Evolutionary conservation across 148 eudicot genomes (phyloP), one percentile per base, ranked within the genome.

Genomic region (Drosera capensis): DNA sequence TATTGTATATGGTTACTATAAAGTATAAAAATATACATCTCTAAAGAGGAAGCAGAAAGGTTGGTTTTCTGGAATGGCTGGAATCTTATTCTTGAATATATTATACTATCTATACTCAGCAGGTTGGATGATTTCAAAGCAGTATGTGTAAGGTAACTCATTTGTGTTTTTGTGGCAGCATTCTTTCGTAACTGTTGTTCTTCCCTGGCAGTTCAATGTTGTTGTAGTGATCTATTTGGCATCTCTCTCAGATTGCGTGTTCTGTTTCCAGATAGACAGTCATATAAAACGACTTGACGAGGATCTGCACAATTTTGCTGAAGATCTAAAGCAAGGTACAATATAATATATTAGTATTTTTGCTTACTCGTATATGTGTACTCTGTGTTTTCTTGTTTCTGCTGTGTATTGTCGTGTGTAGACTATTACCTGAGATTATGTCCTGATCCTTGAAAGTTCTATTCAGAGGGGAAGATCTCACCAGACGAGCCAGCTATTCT

Each of bases 221-320:
- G 11, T 13, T 34, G 11, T 11, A 34, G 38, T 34, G 38, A 15
- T 34, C 19, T 16, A 23, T 38, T 8, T 36, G 25, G 3, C 17
- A 28, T 8, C n/a, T 43, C 43, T 25, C 65, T 49, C 42, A 48
- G 24, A 40, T 31, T 35, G n/a, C 46, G 21, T 9, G 16, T 38
- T 31, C 72, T 26, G 37, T 60, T 59, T 55, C n/a, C 86, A 88
- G 96, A 80, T 90, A 71, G 97, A 90, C 69, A 84, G 95, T 65
- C 97, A 90, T 66, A 73, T 90, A 62, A 90, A 75, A 54, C 95
- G 97, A 35, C 76, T 90, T 23, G 97, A 90, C 59, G 97, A 90
- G 68, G 97, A 90, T 64, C 73, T 90, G 59, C 76, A 75, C 77
- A 66, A 81, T 74, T 90, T 90, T 63, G 79, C 85, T 0, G 97